A percentile compares a stretch with the other conserved stretches of the same genome.
Conservation (phyloP, 441 rosid species). For the Daphne laureola region DNA sequence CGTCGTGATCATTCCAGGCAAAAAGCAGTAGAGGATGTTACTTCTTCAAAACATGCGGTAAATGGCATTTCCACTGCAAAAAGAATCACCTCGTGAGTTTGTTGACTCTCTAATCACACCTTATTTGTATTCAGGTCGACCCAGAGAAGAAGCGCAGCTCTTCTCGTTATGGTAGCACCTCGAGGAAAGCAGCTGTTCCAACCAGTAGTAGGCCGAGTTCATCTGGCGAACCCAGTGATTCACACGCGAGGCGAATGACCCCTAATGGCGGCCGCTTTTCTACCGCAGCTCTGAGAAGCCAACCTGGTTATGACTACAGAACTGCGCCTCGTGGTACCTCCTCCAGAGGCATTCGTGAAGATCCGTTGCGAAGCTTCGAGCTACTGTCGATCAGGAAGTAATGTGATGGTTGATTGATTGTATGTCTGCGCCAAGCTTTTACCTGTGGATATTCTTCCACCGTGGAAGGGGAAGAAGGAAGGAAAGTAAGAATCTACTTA, state of each 20-base stretch:
- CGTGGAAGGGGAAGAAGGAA: conserved; percentile 8
- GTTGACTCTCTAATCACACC: neutral
- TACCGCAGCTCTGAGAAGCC: conserved; percentile 51
- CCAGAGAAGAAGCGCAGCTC: conserved; percentile 53
- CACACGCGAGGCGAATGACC: conserved; percentile 47
- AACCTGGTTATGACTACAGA: conserved; percentile 50
- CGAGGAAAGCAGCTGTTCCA: conserved; percentile 51
- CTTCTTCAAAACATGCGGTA: conserved; percentile 50
- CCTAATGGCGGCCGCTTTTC: conserved; percentile 52
- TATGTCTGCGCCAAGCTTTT: conserved; percentile 1
- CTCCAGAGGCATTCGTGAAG: conserved; percentile 49
- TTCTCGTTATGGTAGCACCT: conserved; percentile 65
- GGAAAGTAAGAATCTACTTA: conserved; percentile 7
- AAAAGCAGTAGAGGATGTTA: conserved; percentile 54
- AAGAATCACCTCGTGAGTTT: neutral
- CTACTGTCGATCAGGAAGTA: conserved; percentile 63
- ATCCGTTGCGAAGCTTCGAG: conserved; percentile 75
- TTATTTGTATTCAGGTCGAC: conserved; percentile 32
- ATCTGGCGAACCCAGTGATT: conserved; percentile 63
- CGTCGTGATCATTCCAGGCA: conserved; percentile 55
- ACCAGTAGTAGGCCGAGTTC: conserved; percentile 75
- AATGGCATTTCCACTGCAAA: conserved; percentile 2
- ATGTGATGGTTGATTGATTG: conserved; percentile 15
- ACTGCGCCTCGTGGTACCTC: conserved; percentile 45
- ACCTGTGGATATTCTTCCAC: neutral